Evolutionary conservation across 208 protist genomes (phyloP).

Genomic region (Endotrypanum monterogeii): DNA sequence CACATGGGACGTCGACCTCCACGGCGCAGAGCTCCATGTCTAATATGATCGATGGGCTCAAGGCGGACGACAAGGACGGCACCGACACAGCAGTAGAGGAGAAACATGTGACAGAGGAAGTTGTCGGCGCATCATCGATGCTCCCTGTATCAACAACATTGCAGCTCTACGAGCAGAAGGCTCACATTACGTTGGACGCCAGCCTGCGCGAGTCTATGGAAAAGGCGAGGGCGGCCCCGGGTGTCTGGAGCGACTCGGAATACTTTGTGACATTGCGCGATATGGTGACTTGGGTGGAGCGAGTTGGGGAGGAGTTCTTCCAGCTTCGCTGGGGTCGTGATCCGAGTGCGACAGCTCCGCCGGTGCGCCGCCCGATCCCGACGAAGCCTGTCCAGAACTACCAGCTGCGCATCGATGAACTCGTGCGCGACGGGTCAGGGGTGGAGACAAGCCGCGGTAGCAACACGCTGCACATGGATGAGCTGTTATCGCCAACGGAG

Average conservation of each 20-base stretch:
- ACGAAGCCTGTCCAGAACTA: constrained; percentile 61
- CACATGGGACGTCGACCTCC: constrained; percentile 1
- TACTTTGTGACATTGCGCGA: constrained; percentile 79
- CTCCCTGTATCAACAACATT: not conserved
- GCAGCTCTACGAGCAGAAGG: constrained; percentile 16
- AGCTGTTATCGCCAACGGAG: constrained; percentile 32
- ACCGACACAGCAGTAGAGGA: not conserved
- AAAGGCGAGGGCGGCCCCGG: constrained; percentile 51
- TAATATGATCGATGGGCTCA: constrained; percentile 1
- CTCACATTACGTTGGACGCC: constrained; percentile 15
- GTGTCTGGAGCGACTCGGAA: constrained; percentile 76
- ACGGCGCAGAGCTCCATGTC: constrained; percentile 2
- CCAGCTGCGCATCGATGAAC: constrained; percentile 79
- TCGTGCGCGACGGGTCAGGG: constrained; percentile 50
- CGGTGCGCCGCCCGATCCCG: constrained; percentile 45
- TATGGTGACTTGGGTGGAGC: constrained; percentile 74
- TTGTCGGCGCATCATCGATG: not conserved
- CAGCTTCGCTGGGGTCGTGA: constrained; percentile 82
- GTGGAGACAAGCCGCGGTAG: constrained; percentile 23
- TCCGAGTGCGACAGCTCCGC: constrained; percentile 40
- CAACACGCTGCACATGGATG: constrained; percentile 37
- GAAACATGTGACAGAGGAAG: not conserved
- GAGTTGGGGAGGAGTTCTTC: constrained; percentile 84
- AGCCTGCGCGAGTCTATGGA: constrained; percentile 50
- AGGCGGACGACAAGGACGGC: not conserved